phyloP scores from a whole-genome alignment of 176 grass and related monocot genomes.

The Alopecurus myosuroides region DNA sequence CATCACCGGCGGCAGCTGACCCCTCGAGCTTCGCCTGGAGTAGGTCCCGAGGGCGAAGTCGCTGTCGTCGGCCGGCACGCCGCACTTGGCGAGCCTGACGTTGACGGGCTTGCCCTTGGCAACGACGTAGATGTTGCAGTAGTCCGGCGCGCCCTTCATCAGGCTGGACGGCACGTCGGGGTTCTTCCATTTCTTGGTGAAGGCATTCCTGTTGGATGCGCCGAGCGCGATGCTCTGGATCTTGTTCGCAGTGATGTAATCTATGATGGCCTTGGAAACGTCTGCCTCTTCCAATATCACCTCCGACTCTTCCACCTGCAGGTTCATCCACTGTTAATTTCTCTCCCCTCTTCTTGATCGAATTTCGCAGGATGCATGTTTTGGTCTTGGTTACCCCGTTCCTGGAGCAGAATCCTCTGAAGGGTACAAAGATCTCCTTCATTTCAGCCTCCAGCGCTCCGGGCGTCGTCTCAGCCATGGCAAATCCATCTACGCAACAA shows the following conservation, averaged over 20 bases:
- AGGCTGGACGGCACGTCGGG: constrained; percentile 68
- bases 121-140: constrained; percentile 78
- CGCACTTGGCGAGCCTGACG: constrained; percentile 58
- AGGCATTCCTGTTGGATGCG: constrained; percentile 57
- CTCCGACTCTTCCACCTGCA: constrained; percentile 56
- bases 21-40: constrained; percentile 34
- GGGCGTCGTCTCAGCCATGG: constrained; percentile 38
- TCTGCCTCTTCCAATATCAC: constrained; percentile 79
- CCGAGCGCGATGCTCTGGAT: constrained; percentile 77
- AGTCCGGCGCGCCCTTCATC: constrained; percentile 64
- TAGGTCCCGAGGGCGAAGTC: constrained; percentile 16
- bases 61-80: constrained; percentile 20
- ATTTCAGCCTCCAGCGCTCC: constrained; percentile 59
- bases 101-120: constrained; percentile 61
- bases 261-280: constrained; percentile 63
- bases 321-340: neutral
- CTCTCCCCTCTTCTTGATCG: neutral
- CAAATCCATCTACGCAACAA: constrained; percentile 48
- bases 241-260: constrained; percentile 54
- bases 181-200: constrained; percentile 89
- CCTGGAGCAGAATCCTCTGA: constrained; percentile 56
- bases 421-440: constrained; percentile 64
- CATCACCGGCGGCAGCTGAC: constrained; percentile 30
- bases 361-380: neutral
- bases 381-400: constrained; percentile 53